These are phyloP conservation scores for Claviceps sorghi DNA, from an alignment of 2,329 filamentous ascomycete species.

Conservation along the genomic window DNA sequence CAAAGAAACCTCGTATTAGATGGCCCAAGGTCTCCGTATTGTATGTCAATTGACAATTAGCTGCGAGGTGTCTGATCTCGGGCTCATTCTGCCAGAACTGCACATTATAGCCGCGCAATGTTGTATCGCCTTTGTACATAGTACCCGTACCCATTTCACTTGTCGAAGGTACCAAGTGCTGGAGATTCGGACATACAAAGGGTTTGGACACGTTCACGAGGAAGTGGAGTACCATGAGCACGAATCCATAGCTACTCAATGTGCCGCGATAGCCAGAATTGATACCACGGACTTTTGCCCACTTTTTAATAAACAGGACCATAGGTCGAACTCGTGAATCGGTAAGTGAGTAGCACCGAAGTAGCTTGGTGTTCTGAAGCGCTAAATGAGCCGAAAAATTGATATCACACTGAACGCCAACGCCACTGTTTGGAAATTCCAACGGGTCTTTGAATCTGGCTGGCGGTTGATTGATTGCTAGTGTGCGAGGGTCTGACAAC, in stretches of 20 bases:
- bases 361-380: conserved; percentile 67
- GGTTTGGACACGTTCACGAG: conserved; percentile 69
- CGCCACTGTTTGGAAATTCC: conserved; percentile 62
- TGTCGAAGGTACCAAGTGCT: conserved; percentile 37
- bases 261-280: conserved; percentile 80
- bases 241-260: conserved; percentile 79
- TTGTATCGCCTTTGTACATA: conserved; percentile 12
- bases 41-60: conserved; percentile 42
- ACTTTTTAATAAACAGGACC: conserved; percentile 78
- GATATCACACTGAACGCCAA: conserved; percentile 82
- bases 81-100: conserved; percentile 66
- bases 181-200: conserved; percentile 74
- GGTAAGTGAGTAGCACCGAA: conserved; percentile 69
- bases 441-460: conserved; percentile 45
- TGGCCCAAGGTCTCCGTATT: conserved; percentile 58
- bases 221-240: conserved; percentile 84
- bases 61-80: conserved; percentile 49
- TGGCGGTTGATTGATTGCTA: conserved; percentile 35
- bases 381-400: conserved; percentile 79
- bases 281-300: conserved; percentile 74
- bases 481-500: conserved; percentile 34
- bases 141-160: conserved; percentile 16
- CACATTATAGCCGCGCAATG: conserved; percentile 52
- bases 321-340: conserved; percentile 65
- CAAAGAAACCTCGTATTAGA: conserved; percentile 71